Conservation (phyloP, 495 filamentous ascomycete genomes). For the Daldinia loculata region DNA sequence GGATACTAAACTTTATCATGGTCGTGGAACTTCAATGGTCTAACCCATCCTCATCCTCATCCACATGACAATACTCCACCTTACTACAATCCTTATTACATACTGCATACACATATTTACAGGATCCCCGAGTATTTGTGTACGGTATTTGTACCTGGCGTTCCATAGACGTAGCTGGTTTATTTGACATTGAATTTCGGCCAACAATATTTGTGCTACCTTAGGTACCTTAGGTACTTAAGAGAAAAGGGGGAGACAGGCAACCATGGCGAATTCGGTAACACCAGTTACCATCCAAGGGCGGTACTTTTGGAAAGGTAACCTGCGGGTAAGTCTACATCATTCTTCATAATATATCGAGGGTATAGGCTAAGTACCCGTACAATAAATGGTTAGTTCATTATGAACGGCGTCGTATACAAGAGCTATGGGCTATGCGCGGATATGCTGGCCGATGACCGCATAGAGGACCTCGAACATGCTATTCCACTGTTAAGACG, state of each 20-base stretch:
- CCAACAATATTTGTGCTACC: not conserved
- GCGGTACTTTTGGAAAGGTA: constrained; percentile 30
- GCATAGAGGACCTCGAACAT: constrained; percentile 58
- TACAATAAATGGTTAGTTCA: constrained; percentile 54
- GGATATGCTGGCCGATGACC: constrained; percentile 65
- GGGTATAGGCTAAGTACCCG: not conserved
- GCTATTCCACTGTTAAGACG: constrained; percentile 69
- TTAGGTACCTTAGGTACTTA: too few relatives aligned
- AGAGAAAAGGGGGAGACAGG: not conserved
- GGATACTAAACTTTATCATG: not conserved
- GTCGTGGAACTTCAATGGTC: not conserved
- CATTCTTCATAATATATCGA: not conserved
- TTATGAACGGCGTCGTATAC: constrained; percentile 75
- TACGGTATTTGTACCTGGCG: not conserved
- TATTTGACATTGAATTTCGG: not conserved
- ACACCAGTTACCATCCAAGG: constrained; percentile 29
- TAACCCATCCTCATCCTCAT: not conserved
- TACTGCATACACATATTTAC: not conserved
- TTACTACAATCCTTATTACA: not conserved
- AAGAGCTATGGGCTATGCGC: constrained; percentile 35
- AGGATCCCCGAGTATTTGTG: not conserved
- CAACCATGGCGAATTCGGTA: constrained; percentile 11
- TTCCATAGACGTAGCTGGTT: not conserved
- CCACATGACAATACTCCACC: not conserved
- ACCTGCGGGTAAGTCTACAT: constrained; percentile 24